These are phyloP conservation scores for Cercophora newfieldiana DNA, from an alignment of 495 filamentous ascomycete species.

Conservation along the genomic window DNA sequence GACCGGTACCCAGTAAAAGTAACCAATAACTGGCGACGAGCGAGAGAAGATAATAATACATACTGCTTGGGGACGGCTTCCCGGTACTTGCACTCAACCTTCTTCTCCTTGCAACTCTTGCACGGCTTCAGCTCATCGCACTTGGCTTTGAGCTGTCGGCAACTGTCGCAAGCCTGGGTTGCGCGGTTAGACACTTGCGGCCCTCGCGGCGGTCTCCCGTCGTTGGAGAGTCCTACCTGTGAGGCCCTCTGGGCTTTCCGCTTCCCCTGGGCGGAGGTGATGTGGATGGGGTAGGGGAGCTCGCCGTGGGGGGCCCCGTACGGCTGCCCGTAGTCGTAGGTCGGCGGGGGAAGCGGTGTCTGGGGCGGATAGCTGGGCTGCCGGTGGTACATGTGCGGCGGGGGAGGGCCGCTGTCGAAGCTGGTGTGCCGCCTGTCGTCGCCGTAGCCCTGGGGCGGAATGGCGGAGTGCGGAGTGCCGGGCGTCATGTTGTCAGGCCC, in stretches of 20 bases:
- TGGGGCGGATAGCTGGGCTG: slow-evolving; percentile 48
- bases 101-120: slow-evolving; percentile 57
- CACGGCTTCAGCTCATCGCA: slow-evolving; percentile 67
- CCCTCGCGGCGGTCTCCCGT: background rate
- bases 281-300: slow-evolving; percentile 36
- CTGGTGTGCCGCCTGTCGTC: slow-evolving; percentile 50
- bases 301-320: slow-evolving; percentile 32
- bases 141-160: slow-evolving; percentile 68
- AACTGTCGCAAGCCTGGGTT: slow-evolving; percentile 66
- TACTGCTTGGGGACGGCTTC: slow-evolving; percentile 69
- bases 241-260: slow-evolving; percentile 54
- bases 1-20: too few species aligned
- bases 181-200: slow-evolving; percentile 26
- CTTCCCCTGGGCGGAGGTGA: slow-evolving; percentile 42
- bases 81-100: slow-evolving; percentile 62
- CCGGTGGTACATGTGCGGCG: slow-evolving; percentile 45
- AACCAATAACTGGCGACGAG: background rate
- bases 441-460: slow-evolving; percentile 35
- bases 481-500: slow-evolving; percentile 39
- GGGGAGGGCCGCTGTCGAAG: slow-evolving; percentile 41
- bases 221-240: slow-evolving; percentile 38
- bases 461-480: slow-evolving; percentile 34
- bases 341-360: slow-evolving; percentile 41
- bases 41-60: slow-evolving; percentile 32
- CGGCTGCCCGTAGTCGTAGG: slow-evolving; percentile 43